A percentile compares a stretch with the other conserved stretches of the same genome.
Evolutionary conservation across 805 yeast species (phyloP).

Genomic region (Saturnispora kantuleensis): DNA sequence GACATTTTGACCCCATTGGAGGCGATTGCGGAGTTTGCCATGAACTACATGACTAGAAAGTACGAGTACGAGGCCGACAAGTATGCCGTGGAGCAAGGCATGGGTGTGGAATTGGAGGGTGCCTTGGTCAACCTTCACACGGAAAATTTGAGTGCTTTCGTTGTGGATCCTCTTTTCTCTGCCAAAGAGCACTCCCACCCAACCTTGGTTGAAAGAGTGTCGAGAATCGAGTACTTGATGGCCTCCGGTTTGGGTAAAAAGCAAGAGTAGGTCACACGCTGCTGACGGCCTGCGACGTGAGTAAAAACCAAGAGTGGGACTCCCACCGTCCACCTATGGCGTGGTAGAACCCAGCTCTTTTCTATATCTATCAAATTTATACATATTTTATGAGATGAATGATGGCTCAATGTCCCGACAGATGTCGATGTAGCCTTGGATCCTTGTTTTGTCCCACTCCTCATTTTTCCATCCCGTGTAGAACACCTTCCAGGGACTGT

Average conservation of each 20-base stretch:
- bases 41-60: conserved; percentile 68
- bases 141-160: conserved; percentile 77
- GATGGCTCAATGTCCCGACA: conserved; percentile 55
- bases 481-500: conserved; percentile 31
- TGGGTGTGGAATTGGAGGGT: conserved; percentile 52
- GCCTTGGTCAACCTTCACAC: conserved; percentile 69
- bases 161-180: conserved; percentile 83
- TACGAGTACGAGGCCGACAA: conserved; percentile 92
- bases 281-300: not conserved
- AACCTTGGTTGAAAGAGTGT: conserved; percentile 77
- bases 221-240: conserved; percentile 46
- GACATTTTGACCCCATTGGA: conserved; percentile 75
- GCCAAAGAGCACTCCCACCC: conserved; percentile 91
- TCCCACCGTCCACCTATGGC: not conserved
- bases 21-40: conserved; percentile 51
- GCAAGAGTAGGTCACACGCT: not conserved
- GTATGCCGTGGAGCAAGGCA: conserved; percentile 70
- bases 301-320: not conserved
- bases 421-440: conserved; percentile 41
- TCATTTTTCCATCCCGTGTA: conserved; percentile 29
- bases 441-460: conserved; percentile 23
- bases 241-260: not conserved
- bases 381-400: conserved; percentile 13
- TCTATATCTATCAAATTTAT: not conserved
- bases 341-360: not conserved